Base-by-base conservation (phyloP, 257 asterid genomes). In the Nicotiana tomentosiformis region DNA sequence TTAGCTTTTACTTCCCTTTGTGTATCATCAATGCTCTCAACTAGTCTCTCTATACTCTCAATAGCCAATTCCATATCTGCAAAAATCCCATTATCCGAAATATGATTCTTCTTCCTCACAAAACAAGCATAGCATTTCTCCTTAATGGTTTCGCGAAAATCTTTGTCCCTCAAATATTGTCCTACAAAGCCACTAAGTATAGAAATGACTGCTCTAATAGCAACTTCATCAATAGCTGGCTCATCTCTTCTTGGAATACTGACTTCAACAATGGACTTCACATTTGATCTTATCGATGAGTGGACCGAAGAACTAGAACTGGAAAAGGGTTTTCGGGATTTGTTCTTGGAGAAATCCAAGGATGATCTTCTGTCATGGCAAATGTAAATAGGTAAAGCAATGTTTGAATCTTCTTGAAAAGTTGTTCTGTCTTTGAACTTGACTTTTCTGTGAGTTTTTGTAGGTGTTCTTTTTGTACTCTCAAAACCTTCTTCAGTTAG, bases 161-260 rank as follows among this genome's bases (percentile, higher is more conserved):
- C 81, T 84, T 57, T 43, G 64, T 93, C 94, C 49, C 80, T 88
- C 81, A 81, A 61, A 72, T 89, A 93, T 61, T 82, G 92, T 10
- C 92, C 97, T 18, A 88, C 80, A 32, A 88, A 90, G 56, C 97
- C 96, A 69, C 85, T 81, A 51, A 95, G 77, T 56, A 93, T 92
- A 1, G 96, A 92, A 65, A 92, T 81, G 86, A 93, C 89, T 56
- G 98, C 97, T 70, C 85, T 88, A 26, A 91, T 77, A 10, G 98
- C 94, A 18, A 86, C 94, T 64, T 86, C 94, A 56, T 93, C 97
- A 32, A 92, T 88, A 35, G 92, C 90, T 60, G 96, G 95, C 77
- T 86, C 94, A 37, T 84, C 91, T 72, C 72, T 84, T 74, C 90
- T 77, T 3, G 89, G 66, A 62, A 64, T 57, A 4, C 2, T 23